Conservation (phyloP, 2,329 filamentous ascomycete species). For the Monosporascus sp. region DNA sequence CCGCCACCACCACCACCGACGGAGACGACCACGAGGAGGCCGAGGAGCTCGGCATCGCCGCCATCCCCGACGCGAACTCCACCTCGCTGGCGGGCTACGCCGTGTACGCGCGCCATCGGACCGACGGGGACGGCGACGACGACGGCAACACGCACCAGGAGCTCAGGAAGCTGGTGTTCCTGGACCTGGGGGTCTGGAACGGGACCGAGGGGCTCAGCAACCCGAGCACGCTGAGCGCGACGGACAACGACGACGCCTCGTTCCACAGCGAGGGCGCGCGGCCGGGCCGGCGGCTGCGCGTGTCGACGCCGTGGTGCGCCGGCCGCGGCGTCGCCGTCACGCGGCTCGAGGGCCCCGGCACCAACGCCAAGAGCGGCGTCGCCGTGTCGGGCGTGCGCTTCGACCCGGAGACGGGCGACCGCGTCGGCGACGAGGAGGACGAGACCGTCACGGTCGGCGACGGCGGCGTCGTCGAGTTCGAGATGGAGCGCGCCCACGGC, state of each 20-base stretch:
- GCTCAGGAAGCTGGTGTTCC: constrained; percentile 27
- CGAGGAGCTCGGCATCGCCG: constrained; percentile 18
- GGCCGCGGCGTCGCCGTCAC: constrained; percentile 17
- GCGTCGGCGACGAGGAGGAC: constrained; percentile 10
- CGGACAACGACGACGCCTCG: constrained; percentile 18
- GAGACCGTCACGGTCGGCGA: constrained; percentile 22
- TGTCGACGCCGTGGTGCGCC: constrained; percentile 25
- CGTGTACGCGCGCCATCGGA: constrained; percentile 14
- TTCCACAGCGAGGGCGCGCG: constrained; percentile 23
- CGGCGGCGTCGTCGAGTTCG: constrained; percentile 19
- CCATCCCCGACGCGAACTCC: constrained; percentile 27
- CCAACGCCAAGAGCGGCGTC: constrained; percentile 29
- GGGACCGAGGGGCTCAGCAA: constrained; percentile 28
- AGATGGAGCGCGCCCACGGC: constrained; percentile 23
- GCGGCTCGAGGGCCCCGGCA: constrained; percentile 26
- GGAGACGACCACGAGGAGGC: constrained; percentile 3
- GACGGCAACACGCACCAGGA: not conserved
- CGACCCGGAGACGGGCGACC: constrained; percentile 19
- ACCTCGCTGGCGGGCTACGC: constrained; percentile 29
- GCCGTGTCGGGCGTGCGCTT: constrained; percentile 26
- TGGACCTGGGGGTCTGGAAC: constrained; percentile 32
- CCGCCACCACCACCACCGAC: not conserved
- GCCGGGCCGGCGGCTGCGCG: constrained; percentile 17
- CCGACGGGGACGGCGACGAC: not conserved
- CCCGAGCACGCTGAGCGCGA: constrained; percentile 26